Evolutionary conservation across 495 filamentous ascomycete genomes (phyloP), one percentile per base, ranked within the genome.

Genomic region (Hypoxylon cercidicola): DNA sequence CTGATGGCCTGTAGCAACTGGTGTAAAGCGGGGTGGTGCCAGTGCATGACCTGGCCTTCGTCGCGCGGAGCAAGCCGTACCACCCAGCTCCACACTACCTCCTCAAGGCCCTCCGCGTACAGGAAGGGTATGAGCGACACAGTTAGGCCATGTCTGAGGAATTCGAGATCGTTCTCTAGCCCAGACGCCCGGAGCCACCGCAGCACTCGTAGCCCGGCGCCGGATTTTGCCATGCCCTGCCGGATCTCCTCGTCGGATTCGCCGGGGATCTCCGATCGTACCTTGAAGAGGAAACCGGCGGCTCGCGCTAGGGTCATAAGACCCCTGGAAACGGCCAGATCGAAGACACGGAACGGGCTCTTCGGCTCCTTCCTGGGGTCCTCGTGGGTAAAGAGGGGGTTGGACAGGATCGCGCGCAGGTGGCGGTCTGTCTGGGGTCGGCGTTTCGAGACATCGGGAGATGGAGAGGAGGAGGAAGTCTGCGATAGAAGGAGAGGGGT

Each of bases 371-470:
- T 28, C 37, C 39, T 35, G 35, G 56, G 35, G 43, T 51, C 39
- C 25, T 57, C 25, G 18, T 70, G 55, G 49, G 65, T 70, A 55
- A 89, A 83, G 16, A 93, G 78, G 1, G 90, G 90, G 70, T 89
- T 89, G n/a, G 83, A 81, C n/a, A 93, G 80, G 40, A 93, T 87
- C 32, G 82, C 78, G 45, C 82, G 78, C 40, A 93, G 58, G 73
- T 89, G 90, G 25, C 75, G 74, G 63, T 85, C 81, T 40, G 87
- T 78, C 7, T 77, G 71, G 8, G 62, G 73, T 15, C 50, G 60
- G 19, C 52, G 28, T 40, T 12, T 32, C 34, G 47, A 23, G 57
- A 49, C 49, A n/a, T 62, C 39, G 15, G n/a, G 16, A 13, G 30
- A 15, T 12, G 32, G 40, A 1, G 41, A 45, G 8, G 47, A 43